Base-by-base conservation (phyloP, 1,284 basidiomycete species). In the Trichosporon coremiiforme region DNA sequence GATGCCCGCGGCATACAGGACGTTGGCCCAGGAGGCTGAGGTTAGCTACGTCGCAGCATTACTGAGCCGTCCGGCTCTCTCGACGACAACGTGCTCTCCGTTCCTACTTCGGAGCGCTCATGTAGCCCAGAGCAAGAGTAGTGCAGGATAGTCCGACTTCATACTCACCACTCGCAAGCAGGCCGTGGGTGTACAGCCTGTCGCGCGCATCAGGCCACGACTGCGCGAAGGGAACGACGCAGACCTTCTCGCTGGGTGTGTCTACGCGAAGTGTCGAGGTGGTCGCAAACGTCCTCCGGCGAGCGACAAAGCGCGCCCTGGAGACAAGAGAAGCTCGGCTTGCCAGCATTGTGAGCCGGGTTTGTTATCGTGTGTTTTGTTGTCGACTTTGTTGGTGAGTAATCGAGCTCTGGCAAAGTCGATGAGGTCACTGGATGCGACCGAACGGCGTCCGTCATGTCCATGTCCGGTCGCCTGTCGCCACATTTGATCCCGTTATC, bases 1-100 rank as follows among this genome's bases (percentile, higher is more conserved):
- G 85, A 79, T 66, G 20, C 75, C 66, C 5, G 66, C 68, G 2
- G 78, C 77, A 22, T 74, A 73, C 22, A 78, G 47, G 22, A 79
- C 65, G 66, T 80, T 82, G 6, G 70, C 64, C 20, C 73, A 57
- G 1, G 67, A 63, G 13, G 73, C 76, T 75, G 63, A 1, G 6
- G 66, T 65, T n/a, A 65, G 63, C 25, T 2, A 36, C 7, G 5
- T 5, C 8, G 22, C 31, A 10, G 25, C 25, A 41, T 35, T 35
- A 29, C 63, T 55, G 64, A 50, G 13, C 50, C 12, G 36, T 38
- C 36, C 38, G 13, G 38, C 38, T 41, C 38, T 41, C 38, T 35
- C 33, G 9, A 35, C 33, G 33, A 35, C 25, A 25, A 25, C 25
- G 25, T 25, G 25, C 25, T 25, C 25, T 25, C 25, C 25, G 25